Evolutionary conservation across 441 rosid species (phyloP).

Genomic region (Pelargonium australe): DNA sequence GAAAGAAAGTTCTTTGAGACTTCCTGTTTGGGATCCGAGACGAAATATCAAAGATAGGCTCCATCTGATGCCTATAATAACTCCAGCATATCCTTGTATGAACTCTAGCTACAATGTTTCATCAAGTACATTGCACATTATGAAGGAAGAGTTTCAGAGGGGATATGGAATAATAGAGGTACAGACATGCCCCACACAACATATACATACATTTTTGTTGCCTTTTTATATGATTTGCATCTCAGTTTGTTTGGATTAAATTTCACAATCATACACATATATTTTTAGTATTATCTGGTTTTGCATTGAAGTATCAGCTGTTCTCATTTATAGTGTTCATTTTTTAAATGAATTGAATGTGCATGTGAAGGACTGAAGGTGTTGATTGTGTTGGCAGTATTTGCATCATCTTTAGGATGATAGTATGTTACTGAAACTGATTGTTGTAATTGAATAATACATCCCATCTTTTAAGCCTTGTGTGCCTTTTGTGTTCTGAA

Average conservation of each 20-base stretch:
- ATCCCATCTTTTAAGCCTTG: not conserved
- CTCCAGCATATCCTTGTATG: slow-evolving; percentile 32
- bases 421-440: too few relatives aligned
- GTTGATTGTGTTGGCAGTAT: too few relatives aligned
- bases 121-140: slow-evolving; percentile 21
- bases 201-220: too few relatives aligned
- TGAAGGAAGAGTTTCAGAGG: slow-evolving; percentile 26
- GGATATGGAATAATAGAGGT: slow-evolving; percentile 15
- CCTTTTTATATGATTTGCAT: too few relatives aligned
- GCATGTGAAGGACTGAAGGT: too few relatives aligned
- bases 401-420: too few relatives aligned
- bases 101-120: slow-evolving; percentile 31
- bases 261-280: not conserved
- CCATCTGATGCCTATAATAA: slow-evolving; percentile 32
- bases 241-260: not conserved
- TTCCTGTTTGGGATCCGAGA: slow-evolving; percentile 28
- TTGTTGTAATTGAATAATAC: too few relatives aligned
- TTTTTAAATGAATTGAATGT: too few relatives aligned
- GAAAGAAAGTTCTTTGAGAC: slow-evolving; percentile 19
- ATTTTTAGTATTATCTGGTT: not conserved
- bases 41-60: slow-evolving; percentile 20
- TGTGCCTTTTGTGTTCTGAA: not conserved
- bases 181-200: too few relatives aligned
- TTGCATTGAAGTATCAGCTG: too few relatives aligned
- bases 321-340: too few relatives aligned